phyloP scores from a whole-genome alignment of 257 asterid species.

The Solanum stenotomum region DNA sequence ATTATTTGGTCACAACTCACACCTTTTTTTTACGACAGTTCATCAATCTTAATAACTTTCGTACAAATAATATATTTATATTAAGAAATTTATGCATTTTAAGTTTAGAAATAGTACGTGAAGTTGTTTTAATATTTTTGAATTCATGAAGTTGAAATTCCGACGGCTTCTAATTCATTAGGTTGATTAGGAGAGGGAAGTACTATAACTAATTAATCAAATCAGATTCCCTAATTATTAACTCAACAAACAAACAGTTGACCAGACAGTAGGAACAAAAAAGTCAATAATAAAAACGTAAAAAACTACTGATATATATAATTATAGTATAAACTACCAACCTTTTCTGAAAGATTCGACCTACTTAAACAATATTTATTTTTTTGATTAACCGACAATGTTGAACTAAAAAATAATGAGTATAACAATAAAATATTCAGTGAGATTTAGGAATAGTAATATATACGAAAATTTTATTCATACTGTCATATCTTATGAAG shows the following conservation, averaged over 20 bases:
- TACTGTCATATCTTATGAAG: fast-evolving
- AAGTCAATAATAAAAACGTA: background rate
- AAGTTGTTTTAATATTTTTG: background rate
- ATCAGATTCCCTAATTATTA: background rate
- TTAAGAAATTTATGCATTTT: background rate
- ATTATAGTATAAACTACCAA: background rate
- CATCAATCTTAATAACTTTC: too few species aligned
- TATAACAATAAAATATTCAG: background rate
- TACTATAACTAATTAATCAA: background rate
- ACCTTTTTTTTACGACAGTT: too few species aligned
- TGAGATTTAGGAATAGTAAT: background rate
- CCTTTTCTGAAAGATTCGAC: background rate
- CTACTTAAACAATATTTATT: background rate
- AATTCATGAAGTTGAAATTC: background rate
- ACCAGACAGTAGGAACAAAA: background rate
- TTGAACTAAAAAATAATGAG: background rate
- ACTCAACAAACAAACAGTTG: background rate
- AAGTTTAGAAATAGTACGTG: background rate
- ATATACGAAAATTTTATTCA: too few species aligned
- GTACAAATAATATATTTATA: background rate
- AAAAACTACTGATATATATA: background rate
- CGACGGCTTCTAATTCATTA: background rate
- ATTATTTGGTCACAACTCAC: background rate
- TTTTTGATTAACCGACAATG: background rate
- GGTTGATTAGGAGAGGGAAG: background rate